A percentile compares a stretch with the other conserved stretches of the same genome.
Conservation (phyloP, 495 filamentous ascomycete genomes). For the Endocarpon pusillum region DNA sequence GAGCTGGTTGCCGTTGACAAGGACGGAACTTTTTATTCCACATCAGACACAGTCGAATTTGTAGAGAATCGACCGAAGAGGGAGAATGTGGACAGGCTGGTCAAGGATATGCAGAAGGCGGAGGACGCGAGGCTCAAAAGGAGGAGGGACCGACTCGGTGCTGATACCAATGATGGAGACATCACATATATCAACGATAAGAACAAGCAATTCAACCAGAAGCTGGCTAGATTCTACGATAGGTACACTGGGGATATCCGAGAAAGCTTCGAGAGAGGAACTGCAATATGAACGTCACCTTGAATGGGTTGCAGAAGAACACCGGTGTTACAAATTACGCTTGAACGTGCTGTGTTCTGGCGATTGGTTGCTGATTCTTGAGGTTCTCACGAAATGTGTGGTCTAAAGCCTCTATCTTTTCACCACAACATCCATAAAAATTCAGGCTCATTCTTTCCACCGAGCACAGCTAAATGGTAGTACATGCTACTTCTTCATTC, state of each 20-base stretch:
- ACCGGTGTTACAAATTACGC: too few species aligned
- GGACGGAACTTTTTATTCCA: slow-evolving; percentile 76
- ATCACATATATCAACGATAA: slow-evolving; percentile 99
- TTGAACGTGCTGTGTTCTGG: too few species aligned
- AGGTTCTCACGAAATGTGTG: too few species aligned
- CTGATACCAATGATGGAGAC: slow-evolving; percentile 62
- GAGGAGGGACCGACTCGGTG: slow-evolving; percentile 47
- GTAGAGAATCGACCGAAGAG: slow-evolving; percentile 76
- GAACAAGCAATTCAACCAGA: slow-evolving; percentile 99
- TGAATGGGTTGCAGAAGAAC: background rate
- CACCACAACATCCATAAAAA: too few species aligned
- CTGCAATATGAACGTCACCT: slow-evolving; percentile 58
- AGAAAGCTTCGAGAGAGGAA: slow-evolving; percentile 94
- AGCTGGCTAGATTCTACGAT: slow-evolving; percentile 87
- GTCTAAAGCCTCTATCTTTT: too few species aligned
- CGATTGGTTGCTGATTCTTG: too few species aligned
- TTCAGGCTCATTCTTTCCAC: too few species aligned
- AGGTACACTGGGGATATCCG: slow-evolving; percentile 97
- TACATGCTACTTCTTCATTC: too few species aligned
- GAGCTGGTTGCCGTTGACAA: slow-evolving; percentile 89
- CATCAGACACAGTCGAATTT: slow-evolving; percentile 64
- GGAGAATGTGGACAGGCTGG: slow-evolving; percentile 77
- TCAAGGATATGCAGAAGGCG: slow-evolving; percentile 70
- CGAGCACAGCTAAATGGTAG: too few species aligned
- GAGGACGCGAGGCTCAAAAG: slow-evolving; percentile 77